These are phyloP conservation scores for Circinella umbellata DNA, from an alignment of 371 early-diverging fungal genomes.

Conservation along the genomic window DNA sequence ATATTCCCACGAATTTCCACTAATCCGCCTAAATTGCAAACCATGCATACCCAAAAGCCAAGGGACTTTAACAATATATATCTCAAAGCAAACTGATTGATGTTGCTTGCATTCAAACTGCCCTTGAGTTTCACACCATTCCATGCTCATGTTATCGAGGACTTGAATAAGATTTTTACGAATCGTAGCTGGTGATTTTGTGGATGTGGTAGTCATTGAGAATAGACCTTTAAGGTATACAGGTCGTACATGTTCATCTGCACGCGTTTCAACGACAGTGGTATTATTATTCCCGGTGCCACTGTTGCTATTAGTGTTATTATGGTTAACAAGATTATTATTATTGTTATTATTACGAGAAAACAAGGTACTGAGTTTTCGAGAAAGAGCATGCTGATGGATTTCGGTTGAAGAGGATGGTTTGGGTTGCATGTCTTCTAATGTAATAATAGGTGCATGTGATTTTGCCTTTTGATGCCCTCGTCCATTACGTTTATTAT, in stretches of 20 bases:
- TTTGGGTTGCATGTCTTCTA: neutral
- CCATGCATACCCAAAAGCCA: slow-evolving; percentile 71
- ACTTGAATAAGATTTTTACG: slow-evolving; percentile 69
- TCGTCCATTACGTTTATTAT: neutral
- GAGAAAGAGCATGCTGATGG: neutral
- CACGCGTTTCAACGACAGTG: slow-evolving; percentile 17
- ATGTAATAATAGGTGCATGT: neutral
- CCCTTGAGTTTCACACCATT: slow-evolving; percentile 70
- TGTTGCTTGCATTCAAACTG: slow-evolving; percentile 69
- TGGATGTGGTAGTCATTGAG: slow-evolving; percentile 77
- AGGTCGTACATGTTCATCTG: slow-evolving; percentile 67
- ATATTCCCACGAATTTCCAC: slow-evolving; percentile 75
- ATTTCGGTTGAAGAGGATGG: neutral
- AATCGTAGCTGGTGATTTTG: slow-evolving; percentile 70
- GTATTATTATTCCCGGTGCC: too few relatives aligned
- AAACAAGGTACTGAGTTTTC: slow-evolving; percentile 11
- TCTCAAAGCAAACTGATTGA: slow-evolving; percentile 65
- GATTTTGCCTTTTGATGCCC: slow-evolving; percentile 21
- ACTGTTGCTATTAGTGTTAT: neutral
- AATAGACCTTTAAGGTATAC: slow-evolving; percentile 80
- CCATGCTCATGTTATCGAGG: slow-evolving; percentile 59
- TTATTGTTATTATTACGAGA: neutral
- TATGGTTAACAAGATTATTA: neutral
- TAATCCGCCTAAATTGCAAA: slow-evolving; percentile 70
- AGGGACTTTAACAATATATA: slow-evolving; percentile 67